Base-by-base conservation (phyloP, 352 stramenopile species). In the Phytopythium mirpurense region DNA sequence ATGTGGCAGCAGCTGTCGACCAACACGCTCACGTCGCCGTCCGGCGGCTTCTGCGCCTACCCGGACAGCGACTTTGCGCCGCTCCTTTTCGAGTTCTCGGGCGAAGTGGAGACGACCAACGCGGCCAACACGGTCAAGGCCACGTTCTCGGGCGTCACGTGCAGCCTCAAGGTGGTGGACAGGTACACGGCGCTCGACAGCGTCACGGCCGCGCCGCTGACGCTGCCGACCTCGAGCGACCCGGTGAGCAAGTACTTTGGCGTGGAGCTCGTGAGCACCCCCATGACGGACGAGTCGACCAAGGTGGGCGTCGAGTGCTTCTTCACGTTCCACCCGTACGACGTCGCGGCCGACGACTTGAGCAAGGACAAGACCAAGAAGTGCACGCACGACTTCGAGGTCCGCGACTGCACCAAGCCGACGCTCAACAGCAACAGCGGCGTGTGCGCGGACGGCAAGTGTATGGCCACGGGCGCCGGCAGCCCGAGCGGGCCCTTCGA, bases 91-190 rank as follows among this genome's bases (percentile, higher is more conserved):
- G 29, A 50, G 12, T 68, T 57, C 34, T 53, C 62, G 24, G 62
- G 51, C 32, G 51, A 54, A 15, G 3, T 51, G 12, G 41, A 26
- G 15, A 31, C 36, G 7, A 19, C 37, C 4, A 54, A 63, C 37
- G 35, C 36, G 6, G 19, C 38, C 0, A 40, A 40, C 18, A 62
- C 55, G 5, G 62, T 72, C 26, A 40, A 56, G 35, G 59, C 56
- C 38, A 66, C 60, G 18, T 58, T 61, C 44, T 64, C 62, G 12
- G 59, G 54, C 8, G 56, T 72, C 26, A 55, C 65, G 21, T 72
- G 63, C 41, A 62, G 46, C 18, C 29, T 67, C 15, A 61, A 45
- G 14, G 19, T 69, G 16, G 60, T 37, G 11, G 55, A 43, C 18
- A 36, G 12, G 23, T 34, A 11, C 19, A 35, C 41, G 18, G n/a